These are phyloP conservation scores for Microbotryum scabiosae DNA, from an alignment of 1,284 basidiomycete genomes.

Conservation along the genomic window DNA sequence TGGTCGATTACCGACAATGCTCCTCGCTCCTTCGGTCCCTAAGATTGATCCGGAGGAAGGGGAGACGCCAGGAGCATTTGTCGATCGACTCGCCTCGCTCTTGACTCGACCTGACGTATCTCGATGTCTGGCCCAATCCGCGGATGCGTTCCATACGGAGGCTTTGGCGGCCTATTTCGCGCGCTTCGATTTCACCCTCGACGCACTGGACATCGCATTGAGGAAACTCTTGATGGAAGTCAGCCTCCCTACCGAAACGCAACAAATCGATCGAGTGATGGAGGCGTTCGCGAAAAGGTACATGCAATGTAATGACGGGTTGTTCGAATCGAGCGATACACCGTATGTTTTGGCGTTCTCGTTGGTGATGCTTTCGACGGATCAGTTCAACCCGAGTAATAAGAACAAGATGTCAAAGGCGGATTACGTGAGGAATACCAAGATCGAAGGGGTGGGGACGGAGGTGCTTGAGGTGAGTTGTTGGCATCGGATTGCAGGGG, in stretches of 20 bases:
- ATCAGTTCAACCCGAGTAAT: conserved; percentile 95
- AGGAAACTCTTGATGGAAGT: conserved; percentile 86
- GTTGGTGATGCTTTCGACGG: conserved; percentile 94
- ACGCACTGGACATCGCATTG: conserved; percentile 82
- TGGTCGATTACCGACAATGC: background rate
- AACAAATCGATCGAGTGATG: conserved; percentile 96
- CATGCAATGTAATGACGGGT: conserved; percentile 67
- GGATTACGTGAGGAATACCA: conserved; percentile 85
- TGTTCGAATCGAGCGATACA: conserved; percentile 50
- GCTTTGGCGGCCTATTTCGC: conserved; percentile 66
- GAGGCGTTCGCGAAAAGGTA: conserved; percentile 89
- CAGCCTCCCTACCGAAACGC: conserved; percentile 85
- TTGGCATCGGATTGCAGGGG: conserved; percentile 12
- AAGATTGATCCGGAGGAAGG: conserved; percentile 35
- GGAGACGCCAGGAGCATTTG: conserved; percentile 63
- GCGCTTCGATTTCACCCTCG: conserved; percentile 68
- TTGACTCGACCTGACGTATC: background rate
- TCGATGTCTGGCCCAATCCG: conserved; percentile 44
- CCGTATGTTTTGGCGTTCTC: conserved; percentile 96
- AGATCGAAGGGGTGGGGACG: conserved; percentile 70
- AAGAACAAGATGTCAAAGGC: conserved; percentile 94
- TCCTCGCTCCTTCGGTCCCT: background rate
- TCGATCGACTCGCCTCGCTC: conserved; percentile 44
- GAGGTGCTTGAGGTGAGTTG: conserved; percentile 72
- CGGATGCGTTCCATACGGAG: conserved; percentile 60